These are phyloP conservation scores for Penicillium bialowiezense DNA, from an alignment of 495 filamentous ascomycete genomes.

Conservation along the genomic window DNA sequence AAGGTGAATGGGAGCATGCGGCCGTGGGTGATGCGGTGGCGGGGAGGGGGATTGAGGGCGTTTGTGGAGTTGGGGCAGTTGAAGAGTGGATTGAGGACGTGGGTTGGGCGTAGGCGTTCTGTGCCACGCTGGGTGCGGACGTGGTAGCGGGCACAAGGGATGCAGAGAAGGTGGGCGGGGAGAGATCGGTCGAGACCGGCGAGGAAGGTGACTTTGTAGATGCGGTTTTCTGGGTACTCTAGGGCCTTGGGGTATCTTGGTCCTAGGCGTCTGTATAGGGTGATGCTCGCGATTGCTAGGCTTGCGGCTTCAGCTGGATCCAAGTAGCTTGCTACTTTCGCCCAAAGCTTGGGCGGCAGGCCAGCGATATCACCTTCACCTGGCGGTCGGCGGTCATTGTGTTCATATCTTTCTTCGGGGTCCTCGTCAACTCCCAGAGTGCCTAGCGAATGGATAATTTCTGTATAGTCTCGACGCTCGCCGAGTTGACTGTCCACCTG, in stretches of 20 bases:
- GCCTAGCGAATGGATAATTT: constrained; percentile 46
- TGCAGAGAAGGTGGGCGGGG: constrained; percentile 55
- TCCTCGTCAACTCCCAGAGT: constrained; percentile 33
- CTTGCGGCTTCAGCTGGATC: constrained; percentile 42
- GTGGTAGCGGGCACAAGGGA: constrained; percentile 53
- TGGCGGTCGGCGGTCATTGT: constrained; percentile 27
- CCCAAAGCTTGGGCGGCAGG: constrained; percentile 45
- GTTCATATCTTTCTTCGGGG: constrained; percentile 11
- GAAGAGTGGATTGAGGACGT: constrained; percentile 51
- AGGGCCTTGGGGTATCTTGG: constrained; percentile 29
- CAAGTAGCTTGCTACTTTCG: constrained; percentile 35
- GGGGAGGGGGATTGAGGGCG: constrained; percentile 38
- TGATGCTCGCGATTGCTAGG: constrained; percentile 47
- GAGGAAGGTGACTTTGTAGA: constrained; percentile 46
- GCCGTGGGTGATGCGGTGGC: constrained; percentile 50
- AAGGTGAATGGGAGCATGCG: constrained; percentile 52
- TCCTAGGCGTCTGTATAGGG: constrained; percentile 41
- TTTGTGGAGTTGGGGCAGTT: constrained; percentile 46
- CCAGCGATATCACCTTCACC: constrained; percentile 45
- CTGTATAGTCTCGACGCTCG: constrained; percentile 46
- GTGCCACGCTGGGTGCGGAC: constrained; percentile 43
- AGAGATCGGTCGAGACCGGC: constrained; percentile 39
- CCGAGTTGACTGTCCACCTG: constrained; percentile 46
- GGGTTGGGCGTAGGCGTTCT: constrained; percentile 47
- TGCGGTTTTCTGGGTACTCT: constrained; percentile 32